Percentiles rank a stretch among this genome's conserved stretches.
Conservation (phyloP, 2,329 filamentous ascomycete genomes). For the Phyllosticta ampelicida region DNA sequence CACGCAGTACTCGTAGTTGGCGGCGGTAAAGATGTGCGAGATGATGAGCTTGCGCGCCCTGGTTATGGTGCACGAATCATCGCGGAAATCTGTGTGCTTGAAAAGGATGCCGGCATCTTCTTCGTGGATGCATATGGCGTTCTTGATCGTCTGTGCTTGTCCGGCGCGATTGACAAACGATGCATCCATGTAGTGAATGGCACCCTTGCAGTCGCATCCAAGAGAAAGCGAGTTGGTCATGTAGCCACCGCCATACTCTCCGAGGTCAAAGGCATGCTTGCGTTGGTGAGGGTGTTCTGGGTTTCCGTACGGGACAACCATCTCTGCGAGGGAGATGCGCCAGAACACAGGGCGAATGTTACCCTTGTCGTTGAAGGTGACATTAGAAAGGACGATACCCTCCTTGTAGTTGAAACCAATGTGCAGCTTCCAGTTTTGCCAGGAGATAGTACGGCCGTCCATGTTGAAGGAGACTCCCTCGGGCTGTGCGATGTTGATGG, state of each 20-base stretch:
- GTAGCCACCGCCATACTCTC: constrained; percentile 72
- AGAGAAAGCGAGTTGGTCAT: constrained; percentile 70
- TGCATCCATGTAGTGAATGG: constrained; percentile 85
- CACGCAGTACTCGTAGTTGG: constrained; percentile 86
- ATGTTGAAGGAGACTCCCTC: constrained; percentile 81
- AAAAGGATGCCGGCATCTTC: constrained; percentile 86
- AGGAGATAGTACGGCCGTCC: constrained; percentile 61
- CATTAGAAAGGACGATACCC: constrained; percentile 81
- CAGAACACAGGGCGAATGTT: constrained; percentile 72
- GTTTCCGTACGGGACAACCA: constrained; percentile 86
- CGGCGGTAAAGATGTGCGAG: constrained; percentile 87
- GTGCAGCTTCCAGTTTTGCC: constrained; percentile 92
- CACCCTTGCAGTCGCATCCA: constrained; percentile 79
- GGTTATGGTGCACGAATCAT: constrained; percentile 77
- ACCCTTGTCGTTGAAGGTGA: constrained; percentile 77
- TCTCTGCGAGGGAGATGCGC: constrained; percentile 78
- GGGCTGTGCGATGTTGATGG: constrained; percentile 77
- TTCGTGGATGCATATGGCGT: constrained; percentile 91
- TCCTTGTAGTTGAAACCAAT: constrained; percentile 93
- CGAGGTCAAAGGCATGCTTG: constrained; percentile 72
- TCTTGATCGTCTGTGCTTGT: constrained; percentile 71
- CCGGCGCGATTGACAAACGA: constrained; percentile 72
- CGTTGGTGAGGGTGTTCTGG: constrained; percentile 70
- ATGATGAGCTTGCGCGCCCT: constrained; percentile 76
- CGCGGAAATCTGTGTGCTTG: constrained; percentile 90